phyloP scores from a whole-genome alignment of 352 stramenopile genomes.

The Phytophthora meadii region DNA sequence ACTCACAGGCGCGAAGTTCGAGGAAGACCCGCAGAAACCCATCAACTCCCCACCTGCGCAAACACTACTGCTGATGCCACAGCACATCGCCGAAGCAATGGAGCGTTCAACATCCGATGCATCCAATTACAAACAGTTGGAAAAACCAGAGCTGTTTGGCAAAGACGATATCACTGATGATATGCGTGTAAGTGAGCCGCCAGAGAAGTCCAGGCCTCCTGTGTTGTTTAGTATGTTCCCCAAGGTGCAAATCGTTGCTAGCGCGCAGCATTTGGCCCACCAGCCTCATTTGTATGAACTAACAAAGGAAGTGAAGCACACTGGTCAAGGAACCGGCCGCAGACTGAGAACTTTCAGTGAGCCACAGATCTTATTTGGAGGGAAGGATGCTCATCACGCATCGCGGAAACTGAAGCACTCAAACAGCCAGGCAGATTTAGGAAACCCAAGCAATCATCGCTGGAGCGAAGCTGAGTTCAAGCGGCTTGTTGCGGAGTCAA shows the following conservation, averaged over 20 bases:
- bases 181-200: conserved; percentile 55
- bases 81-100: conserved; percentile 73
- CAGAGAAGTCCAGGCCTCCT: conserved; percentile 59
- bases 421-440: conserved; percentile 70
- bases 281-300: conserved; percentile 67
- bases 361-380: conserved; percentile 50
- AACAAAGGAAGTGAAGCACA: conserved; percentile 51
- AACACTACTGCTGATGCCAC: conserved; percentile 80
- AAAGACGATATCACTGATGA: conserved; percentile 86
- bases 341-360: conserved; percentile 64
- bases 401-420: conserved; percentile 68
- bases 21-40: conserved; percentile 41
- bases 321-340: conserved; percentile 33
- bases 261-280: conserved; percentile 78
- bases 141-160: conserved; percentile 75
- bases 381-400: conserved; percentile 43
- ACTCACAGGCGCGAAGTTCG: conserved; percentile 48
- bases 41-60: conserved; percentile 44
- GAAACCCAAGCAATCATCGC: conserved; percentile 73
- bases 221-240: conserved; percentile 86
- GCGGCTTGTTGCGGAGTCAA: conserved; percentile 69
- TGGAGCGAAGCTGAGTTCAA: conserved; percentile 83
- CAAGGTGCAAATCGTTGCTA: conserved; percentile 85
- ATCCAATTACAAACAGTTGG: conserved; percentile 68
- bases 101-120: conserved; percentile 65